phyloP scores from a whole-genome alignment of 1,139 yeast genomes.

The Lipomyces yarrowii region DNA sequence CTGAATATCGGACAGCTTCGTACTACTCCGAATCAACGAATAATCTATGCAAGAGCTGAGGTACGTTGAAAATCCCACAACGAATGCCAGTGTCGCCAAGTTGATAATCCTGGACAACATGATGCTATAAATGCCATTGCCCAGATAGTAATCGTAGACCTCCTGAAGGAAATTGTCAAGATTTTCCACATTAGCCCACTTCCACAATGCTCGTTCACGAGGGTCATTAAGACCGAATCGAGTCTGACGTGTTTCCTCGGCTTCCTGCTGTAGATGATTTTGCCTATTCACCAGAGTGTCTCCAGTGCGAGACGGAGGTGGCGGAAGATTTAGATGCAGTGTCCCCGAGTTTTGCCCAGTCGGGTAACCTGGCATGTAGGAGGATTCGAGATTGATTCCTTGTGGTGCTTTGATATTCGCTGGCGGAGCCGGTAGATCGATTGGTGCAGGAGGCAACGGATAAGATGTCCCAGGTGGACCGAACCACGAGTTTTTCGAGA shows the following conservation, averaged over 20 bases:
- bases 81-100: constrained; percentile 71
- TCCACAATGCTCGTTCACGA: constrained; percentile 82
- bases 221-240: constrained; percentile 46
- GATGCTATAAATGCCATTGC: constrained; percentile 82
- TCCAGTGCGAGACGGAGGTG: constrained; percentile 27
- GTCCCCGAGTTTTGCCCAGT: constrained; percentile 1
- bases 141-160: constrained; percentile 79
- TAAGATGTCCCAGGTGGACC: constrained; percentile 29
- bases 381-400: constrained; percentile 28
- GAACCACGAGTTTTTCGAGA: constrained; percentile 21
- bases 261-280: not conserved
- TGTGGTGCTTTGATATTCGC: constrained; percentile 24
- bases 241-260: not conserved
- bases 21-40: constrained; percentile 47
- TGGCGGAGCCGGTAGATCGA: constrained; percentile 30
- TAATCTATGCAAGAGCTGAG: constrained; percentile 85
- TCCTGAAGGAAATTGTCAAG: constrained; percentile 83
- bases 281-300: constrained; percentile 9
- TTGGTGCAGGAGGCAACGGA: constrained; percentile 29
- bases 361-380: constrained; percentile 18
- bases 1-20: constrained; percentile 52
- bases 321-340: constrained; percentile 17
- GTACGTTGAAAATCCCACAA: constrained; percentile 74
- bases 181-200: constrained; percentile 95
- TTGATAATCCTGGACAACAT: constrained; percentile 66